phyloP scores from a whole-genome alignment of 2,329 filamentous ascomycete species.

The Botrytis aclada region DNA sequence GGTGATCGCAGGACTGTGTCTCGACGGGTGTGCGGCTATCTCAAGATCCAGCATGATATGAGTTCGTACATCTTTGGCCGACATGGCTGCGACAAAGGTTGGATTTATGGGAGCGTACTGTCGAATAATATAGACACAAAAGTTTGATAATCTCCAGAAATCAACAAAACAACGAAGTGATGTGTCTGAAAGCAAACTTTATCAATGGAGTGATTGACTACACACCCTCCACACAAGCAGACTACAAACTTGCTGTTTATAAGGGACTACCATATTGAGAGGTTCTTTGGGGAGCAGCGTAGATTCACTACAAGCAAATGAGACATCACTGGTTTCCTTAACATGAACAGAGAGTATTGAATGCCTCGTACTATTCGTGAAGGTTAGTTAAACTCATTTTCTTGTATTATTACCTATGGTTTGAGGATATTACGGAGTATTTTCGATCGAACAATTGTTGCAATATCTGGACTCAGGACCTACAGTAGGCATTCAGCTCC shows the following conservation, averaged over 20 bases:
- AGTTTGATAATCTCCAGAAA: neutral
- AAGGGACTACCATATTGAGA: neutral
- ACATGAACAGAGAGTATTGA: neutral
- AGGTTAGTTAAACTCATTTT: neutral
- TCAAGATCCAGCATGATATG: slow-evolving; percentile 13
- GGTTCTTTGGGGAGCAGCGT: no score
- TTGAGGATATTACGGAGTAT: neutral
- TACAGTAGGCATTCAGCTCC: neutral
- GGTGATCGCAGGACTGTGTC: slow-evolving; percentile 10
- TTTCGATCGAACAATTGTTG: neutral
- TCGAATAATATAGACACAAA: neutral
- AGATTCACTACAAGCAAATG: neutral
- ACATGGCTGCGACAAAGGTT: neutral
- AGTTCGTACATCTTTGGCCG: slow-evolving; percentile 1
- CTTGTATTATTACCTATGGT: no score
- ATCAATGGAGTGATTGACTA: neutral
- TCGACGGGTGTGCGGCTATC: slow-evolving; percentile 2
- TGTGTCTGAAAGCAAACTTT: neutral
- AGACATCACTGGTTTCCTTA: neutral
- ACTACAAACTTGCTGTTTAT: neutral
- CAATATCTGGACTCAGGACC: neutral
- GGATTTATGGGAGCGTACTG: neutral
- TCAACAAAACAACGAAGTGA: neutral
- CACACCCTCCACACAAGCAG: no score
- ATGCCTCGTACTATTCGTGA: neutral